phyloP scores from a whole-genome alignment of 345 rosid species.

The Sonneratia alba region DNA sequence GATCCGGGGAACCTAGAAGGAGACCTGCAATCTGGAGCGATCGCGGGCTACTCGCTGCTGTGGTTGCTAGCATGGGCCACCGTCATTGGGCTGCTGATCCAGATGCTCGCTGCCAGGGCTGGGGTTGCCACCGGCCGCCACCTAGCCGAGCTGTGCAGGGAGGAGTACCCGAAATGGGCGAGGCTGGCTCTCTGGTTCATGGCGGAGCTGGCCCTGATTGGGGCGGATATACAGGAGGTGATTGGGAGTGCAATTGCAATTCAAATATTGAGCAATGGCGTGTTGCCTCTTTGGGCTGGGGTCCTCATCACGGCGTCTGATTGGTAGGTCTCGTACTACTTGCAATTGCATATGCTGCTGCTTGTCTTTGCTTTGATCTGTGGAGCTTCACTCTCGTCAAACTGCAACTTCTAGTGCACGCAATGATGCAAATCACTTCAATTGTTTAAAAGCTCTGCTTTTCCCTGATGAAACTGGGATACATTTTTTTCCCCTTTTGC shows the following conservation, averaged over 20 bases:
- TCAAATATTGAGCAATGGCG: slow-evolving; percentile 14
- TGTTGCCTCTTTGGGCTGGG: slow-evolving; percentile 20
- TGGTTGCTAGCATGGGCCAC: slow-evolving; percentile 39
- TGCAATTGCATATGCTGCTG: background rate
- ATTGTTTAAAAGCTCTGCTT: background rate
- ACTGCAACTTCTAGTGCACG: background rate
- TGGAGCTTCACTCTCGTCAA: background rate
- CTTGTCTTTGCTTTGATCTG: background rate
- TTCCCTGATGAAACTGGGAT: background rate
- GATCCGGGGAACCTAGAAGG: slow-evolving; percentile 39
- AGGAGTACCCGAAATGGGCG: slow-evolving; percentile 35
- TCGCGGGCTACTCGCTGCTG: slow-evolving; percentile 37
- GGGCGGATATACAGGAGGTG: slow-evolving; percentile 40
- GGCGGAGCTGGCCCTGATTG: slow-evolving; percentile 37
- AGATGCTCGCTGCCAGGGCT: slow-evolving; percentile 31
- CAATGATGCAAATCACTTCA: background rate
- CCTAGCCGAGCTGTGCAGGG: slow-evolving; percentile 33
- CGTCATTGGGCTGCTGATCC: slow-evolving; percentile 32
- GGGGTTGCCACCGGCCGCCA: slow-evolving; percentile 37
- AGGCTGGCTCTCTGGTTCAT: slow-evolving; percentile 29
- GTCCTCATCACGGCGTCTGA: slow-evolving; percentile 13
- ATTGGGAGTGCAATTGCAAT: slow-evolving; percentile 39
- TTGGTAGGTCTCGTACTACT: slow-evolving; percentile 6
- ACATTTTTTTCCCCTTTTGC: background rate
- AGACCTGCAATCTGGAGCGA: slow-evolving; percentile 37